These are phyloP conservation scores for Panicum miliaceum DNA, from an alignment of 176 grass and related monocot species.

Conservation along the genomic window DNA sequence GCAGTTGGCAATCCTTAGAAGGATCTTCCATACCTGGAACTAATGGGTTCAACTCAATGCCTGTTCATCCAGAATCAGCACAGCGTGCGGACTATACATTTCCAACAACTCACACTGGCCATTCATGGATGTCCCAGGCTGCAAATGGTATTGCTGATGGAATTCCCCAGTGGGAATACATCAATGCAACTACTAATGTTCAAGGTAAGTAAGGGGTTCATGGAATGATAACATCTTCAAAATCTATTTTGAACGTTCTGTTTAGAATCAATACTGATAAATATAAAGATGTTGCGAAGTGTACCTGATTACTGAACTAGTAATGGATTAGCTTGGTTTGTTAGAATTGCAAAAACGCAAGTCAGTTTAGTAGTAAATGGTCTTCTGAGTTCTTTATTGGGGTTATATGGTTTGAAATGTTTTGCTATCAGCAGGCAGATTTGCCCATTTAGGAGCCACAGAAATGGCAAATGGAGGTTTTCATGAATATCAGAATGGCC, in stretches of 20 bases:
- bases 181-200: slow-evolving; percentile 47
- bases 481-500: slow-evolving; percentile 50
- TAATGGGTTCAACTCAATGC: slow-evolving; percentile 47
- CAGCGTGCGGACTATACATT: slow-evolving; percentile 49
- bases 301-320: slow-evolving; percentile 28
- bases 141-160: slow-evolving; percentile 56
- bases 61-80: slow-evolving; percentile 50
- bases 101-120: slow-evolving; percentile 44
- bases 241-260: slow-evolving; percentile 24
- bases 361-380: slow-evolving; percentile 6
- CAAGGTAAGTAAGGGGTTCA: slow-evolving; percentile 49
- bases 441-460: slow-evolving; percentile 44
- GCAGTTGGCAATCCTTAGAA: slow-evolving; percentile 48
- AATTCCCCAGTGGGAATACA: slow-evolving; percentile 51
- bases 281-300: slow-evolving; percentile 20
- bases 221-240: slow-evolving; percentile 8
- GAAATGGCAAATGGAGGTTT: slow-evolving; percentile 55
- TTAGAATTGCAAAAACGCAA: slow-evolving; percentile 4
- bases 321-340: slow-evolving; percentile 23
- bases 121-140: slow-evolving; percentile 62
- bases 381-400: slow-evolving; percentile 22
- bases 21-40: slow-evolving; percentile 48
- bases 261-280: not conserved
- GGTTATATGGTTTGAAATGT: slow-evolving; percentile 37
- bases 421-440: slow-evolving; percentile 62